Evolutionary conservation across 2,329 filamentous ascomycete species (phyloP).

Genomic region (Macrophomina pseudophaseolina): DNA sequence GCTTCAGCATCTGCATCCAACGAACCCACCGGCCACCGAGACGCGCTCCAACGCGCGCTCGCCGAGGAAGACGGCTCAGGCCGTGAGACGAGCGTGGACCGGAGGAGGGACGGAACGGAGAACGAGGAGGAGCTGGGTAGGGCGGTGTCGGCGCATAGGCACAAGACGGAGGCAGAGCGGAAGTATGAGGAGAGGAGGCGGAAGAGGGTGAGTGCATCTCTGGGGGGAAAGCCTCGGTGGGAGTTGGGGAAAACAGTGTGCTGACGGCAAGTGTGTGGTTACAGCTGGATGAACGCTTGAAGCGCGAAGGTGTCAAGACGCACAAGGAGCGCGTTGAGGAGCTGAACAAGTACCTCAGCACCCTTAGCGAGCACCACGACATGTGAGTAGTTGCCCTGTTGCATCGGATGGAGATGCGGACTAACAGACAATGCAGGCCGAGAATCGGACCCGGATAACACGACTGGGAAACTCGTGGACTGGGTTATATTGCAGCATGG

Average conservation of each 20-base stretch:
- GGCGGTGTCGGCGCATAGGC: constrained; percentile 31
- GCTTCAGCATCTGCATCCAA: constrained; percentile 23
- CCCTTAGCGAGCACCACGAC: constrained; percentile 94
- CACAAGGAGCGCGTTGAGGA: constrained; percentile 97
- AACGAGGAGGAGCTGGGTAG: constrained; percentile 34
- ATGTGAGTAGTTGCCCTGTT: constrained; percentile 62
- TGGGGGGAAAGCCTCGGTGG: not conserved
- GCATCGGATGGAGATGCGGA: not conserved
- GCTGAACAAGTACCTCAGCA: constrained; percentile 89
- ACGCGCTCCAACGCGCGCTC: constrained; percentile 4
- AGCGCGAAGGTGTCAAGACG: constrained; percentile 87
- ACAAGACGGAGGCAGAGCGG: constrained; percentile 84
- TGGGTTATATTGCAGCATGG: not conserved
- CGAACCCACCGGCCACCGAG: not conserved
- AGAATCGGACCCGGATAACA: constrained; percentile 64
- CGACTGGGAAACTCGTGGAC: not conserved
- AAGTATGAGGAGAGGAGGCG: constrained; percentile 79
- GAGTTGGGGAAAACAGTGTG: constrained; percentile 6
- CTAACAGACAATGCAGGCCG: constrained; percentile 46
- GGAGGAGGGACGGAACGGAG: not conserved
- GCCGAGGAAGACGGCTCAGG: constrained; percentile 37
- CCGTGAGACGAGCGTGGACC: not conserved
- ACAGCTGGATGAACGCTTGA: constrained; percentile 80
- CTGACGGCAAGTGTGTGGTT: not conserved
- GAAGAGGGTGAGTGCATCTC: constrained; percentile 69